Conservation (phyloP, 768 basidiomycete genomes). For the Gloeopeniophorella convolvens region DNA sequence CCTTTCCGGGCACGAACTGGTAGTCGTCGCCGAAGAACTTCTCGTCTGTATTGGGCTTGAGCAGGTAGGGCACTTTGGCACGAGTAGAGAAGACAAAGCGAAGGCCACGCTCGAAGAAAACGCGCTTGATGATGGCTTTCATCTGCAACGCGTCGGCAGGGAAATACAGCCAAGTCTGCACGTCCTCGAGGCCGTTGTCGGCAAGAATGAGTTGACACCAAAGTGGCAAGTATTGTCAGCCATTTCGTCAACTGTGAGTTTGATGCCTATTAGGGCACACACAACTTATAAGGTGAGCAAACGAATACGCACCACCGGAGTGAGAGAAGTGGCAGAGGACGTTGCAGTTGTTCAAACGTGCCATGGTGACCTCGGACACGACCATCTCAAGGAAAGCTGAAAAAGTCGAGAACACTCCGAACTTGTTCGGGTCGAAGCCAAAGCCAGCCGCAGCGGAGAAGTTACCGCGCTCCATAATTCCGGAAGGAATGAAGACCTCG, state of each 20-base stretch:
- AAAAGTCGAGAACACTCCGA: slow-evolving; percentile 87
- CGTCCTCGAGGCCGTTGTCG: slow-evolving; percentile 80
- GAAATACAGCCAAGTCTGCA: slow-evolving; percentile 79
- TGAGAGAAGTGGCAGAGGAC: slow-evolving; percentile 87
- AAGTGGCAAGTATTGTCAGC: slow-evolving; percentile 58
- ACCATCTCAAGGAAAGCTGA: slow-evolving; percentile 91
- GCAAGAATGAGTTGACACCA: slow-evolving; percentile 80
- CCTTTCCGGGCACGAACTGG: slow-evolving; percentile 77
- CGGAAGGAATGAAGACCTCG: slow-evolving; percentile 79
- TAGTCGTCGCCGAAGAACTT: slow-evolving; percentile 65
- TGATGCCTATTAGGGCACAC: not conserved
- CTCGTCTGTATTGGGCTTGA: slow-evolving; percentile 64
- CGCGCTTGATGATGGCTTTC: slow-evolving; percentile 64
- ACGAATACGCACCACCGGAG: slow-evolving; percentile 60
- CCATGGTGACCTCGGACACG: slow-evolving; percentile 86
- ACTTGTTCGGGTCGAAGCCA: slow-evolving; percentile 75
- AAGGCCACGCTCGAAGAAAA: slow-evolving; percentile 78
- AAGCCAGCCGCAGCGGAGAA: slow-evolving; percentile 83
- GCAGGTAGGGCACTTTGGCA: slow-evolving; percentile 82
- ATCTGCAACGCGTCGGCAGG: slow-evolving; percentile 81
- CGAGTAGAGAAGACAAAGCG: slow-evolving; percentile 89
- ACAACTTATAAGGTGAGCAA: not conserved
- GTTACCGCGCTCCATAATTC: slow-evolving; percentile 83
- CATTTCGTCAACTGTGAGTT: slow-evolving; percentile 33
- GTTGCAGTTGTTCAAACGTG: slow-evolving; percentile 84